Conservation (phyloP, 2,329 filamentous ascomycete genomes). For the Fusarium bulbicola region DNA sequence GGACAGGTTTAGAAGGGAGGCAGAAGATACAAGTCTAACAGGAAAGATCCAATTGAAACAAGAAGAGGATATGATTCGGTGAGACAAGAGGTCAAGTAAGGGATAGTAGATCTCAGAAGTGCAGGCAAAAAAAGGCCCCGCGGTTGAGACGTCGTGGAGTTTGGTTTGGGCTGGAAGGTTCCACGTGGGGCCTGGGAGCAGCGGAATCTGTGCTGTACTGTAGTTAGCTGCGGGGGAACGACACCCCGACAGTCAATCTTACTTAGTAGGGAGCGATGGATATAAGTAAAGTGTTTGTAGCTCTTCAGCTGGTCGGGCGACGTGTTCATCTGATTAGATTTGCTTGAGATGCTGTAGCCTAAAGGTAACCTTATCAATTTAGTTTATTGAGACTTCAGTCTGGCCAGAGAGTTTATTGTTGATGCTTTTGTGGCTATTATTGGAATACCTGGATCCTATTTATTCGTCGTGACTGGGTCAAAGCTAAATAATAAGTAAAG, state of each 20-base stretch:
- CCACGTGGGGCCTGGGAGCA: slow-evolving; percentile 41
- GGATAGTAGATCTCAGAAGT: slow-evolving; percentile 12
- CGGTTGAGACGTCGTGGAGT: slow-evolving; percentile 36
- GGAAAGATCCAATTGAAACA: slow-evolving; percentile 10
- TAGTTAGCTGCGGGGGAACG: slow-evolving; percentile 23
- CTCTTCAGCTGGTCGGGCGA: no score
- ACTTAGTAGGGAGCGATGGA: background rate
- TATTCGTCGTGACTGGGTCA: background rate
- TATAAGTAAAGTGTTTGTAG: background rate
- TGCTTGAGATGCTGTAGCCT: background rate
- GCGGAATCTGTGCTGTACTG: background rate
- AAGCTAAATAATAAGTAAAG: background rate
- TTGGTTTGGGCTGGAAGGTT: slow-evolving; percentile 44
- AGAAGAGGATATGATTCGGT: background rate
- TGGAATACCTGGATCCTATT: background rate
- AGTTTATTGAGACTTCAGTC: background rate
- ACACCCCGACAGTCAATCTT: background rate
- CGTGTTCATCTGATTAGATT: no score
- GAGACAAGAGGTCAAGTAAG: slow-evolving; percentile 5
- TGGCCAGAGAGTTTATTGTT: background rate
- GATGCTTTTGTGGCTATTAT: background rate
- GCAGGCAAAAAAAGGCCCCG: slow-evolving; percentile 32
- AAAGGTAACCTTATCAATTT: background rate
- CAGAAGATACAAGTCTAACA: background rate
- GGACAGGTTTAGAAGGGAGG: background rate